Evolutionary conservation across 2,329 filamentous ascomycete species (phyloP).

Genomic region (Colletotrichum cereale): DNA sequence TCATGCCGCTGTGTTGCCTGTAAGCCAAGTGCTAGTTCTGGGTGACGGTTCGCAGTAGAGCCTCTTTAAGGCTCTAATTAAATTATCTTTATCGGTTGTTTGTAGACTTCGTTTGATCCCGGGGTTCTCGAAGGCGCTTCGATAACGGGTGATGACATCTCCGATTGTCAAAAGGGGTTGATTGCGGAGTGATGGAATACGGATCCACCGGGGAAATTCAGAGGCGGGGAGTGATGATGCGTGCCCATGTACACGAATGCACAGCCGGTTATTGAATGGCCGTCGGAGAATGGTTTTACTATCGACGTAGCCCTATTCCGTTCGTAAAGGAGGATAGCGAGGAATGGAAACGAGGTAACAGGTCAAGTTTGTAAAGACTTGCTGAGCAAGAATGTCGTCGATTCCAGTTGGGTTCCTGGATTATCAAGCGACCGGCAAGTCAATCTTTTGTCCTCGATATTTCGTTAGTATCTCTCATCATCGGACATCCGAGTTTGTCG

Average conservation of each 20-base stretch:
- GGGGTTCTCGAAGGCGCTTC: not conserved
- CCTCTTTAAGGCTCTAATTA: not conserved
- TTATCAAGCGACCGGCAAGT: too few species aligned
- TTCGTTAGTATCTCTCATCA: not conserved
- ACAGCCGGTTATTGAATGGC: too few species aligned
- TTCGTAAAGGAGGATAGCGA: not conserved
- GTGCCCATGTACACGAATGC: not conserved
- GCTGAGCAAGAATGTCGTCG: not conserved
- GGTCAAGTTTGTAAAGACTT: too few species aligned
- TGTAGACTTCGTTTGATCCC: too few species aligned
- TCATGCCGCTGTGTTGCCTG: not conserved
- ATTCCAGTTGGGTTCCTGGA: too few species aligned
- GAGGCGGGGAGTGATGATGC: not conserved
- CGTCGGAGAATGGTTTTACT: not conserved
- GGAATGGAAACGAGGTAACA: not conserved
- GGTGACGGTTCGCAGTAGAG: not conserved
- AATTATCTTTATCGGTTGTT: not conserved
- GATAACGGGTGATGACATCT: not conserved
- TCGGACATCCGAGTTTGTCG: not conserved
- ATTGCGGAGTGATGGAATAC: not conserved
- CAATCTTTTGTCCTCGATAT: not conserved
- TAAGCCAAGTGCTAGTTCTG: not conserved
- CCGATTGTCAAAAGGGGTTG: too few species aligned
- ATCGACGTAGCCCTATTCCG: too few species aligned
- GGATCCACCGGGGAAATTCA: not conserved